Evolutionary conservation across 2,329 filamentous ascomycete species (phyloP).

Genomic region (Macrophomina phaseolina): DNA sequence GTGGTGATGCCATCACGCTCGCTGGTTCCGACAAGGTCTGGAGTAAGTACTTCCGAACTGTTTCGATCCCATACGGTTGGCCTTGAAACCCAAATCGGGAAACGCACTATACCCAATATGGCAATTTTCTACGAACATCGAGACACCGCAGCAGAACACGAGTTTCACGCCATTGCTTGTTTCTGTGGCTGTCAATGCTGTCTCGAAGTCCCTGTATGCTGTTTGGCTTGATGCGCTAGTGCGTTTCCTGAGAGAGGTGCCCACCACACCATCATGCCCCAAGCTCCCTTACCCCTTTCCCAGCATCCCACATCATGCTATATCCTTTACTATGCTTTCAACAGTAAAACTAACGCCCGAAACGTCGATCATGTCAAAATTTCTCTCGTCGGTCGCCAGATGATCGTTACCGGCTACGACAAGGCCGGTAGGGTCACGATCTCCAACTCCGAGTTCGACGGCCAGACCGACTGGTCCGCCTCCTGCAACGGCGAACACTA

Average conservation of each 20-base stretch:
- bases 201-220: neutral
- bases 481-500: constrained; percentile 44
- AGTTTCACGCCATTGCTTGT: neutral
- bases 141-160: neutral
- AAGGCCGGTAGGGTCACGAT: constrained; percentile 45
- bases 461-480: constrained; percentile 50
- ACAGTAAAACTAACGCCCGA: too few relatives aligned
- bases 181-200: neutral
- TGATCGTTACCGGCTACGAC: constrained; percentile 41
- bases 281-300: neutral
- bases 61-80: constrained; percentile 30
- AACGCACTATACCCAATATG: constrained; percentile 10
- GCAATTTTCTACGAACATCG: constrained; percentile 1
- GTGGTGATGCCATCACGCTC: constrained; percentile 47
- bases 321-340: too few relatives aligned
- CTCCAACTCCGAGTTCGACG: constrained; percentile 56
- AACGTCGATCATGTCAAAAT: constrained; percentile 31
- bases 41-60: constrained; percentile 29
- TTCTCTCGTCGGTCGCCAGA: constrained; percentile 54
- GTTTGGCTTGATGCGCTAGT: neutral
- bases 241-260: neutral
- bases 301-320: too few relatives aligned
- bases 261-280: neutral
- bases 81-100: neutral
- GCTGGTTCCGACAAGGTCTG: constrained; percentile 44